phyloP scores from a whole-genome alignment of 768 basidiomycete species.

The Inosperma sp. region DNA sequence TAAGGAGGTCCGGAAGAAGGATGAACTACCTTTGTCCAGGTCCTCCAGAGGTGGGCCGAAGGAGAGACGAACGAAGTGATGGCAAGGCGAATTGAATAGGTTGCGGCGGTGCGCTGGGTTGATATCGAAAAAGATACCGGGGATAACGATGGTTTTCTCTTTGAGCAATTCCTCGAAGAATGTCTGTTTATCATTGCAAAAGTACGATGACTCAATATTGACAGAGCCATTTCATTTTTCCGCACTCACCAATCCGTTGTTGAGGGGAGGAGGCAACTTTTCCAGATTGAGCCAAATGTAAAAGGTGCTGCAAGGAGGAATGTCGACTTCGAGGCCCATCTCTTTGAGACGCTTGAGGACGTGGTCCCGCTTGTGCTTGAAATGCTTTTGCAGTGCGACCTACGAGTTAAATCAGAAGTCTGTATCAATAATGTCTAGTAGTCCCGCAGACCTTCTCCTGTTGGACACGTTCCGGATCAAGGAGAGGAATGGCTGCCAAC shows the following conservation, averaged over 20 bases:
- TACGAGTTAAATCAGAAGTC: slow-evolving; percentile 19
- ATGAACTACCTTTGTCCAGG: slow-evolving; percentile 61
- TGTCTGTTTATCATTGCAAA: slow-evolving; percentile 42
- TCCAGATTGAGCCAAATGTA: slow-evolving; percentile 93
- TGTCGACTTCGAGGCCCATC: slow-evolving; percentile 70
- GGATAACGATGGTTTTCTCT: slow-evolving; percentile 86
- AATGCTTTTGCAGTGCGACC: slow-evolving; percentile 83
- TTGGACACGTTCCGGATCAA: slow-evolving; percentile 65
- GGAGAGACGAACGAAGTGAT: slow-evolving; percentile 83
- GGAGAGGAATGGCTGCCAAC: slow-evolving; percentile 78
- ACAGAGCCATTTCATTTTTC: background rate
- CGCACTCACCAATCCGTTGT: slow-evolving; percentile 70
- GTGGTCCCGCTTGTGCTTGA: slow-evolving; percentile 88
- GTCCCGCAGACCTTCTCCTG: slow-evolving; percentile 55
- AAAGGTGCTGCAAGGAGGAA: slow-evolving; percentile 81
- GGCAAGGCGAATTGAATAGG: slow-evolving; percentile 85
- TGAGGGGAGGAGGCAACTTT: slow-evolving; percentile 72
- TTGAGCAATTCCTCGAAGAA: slow-evolving; percentile 95
- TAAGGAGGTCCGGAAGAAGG: slow-evolving; percentile 2
- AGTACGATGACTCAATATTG: background rate
- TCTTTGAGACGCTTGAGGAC: slow-evolving; percentile 76
- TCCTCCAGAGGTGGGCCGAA: slow-evolving; percentile 80
- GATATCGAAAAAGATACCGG: slow-evolving; percentile 88
- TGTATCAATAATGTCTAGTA: background rate
- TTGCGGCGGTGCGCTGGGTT: slow-evolving; percentile 81